Conservation (phyloP, 2,329 filamentous ascomycete genomes). For the Westerdykella ornata region DNA sequence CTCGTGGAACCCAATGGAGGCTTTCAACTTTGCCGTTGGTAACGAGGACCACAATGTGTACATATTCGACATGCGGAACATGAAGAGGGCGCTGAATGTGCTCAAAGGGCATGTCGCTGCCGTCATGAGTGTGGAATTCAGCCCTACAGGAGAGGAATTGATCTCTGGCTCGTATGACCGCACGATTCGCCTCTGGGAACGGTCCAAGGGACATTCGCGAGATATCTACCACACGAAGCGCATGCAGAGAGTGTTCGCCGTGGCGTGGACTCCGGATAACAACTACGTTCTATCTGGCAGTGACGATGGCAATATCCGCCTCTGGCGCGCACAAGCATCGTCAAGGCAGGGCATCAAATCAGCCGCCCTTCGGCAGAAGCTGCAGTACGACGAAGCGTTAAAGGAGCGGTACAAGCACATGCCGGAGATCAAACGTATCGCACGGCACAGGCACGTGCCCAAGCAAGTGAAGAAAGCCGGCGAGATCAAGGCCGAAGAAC, state of each 20-base stretch:
- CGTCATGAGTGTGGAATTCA: slow-evolving; percentile 95
- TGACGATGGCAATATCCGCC: slow-evolving; percentile 83
- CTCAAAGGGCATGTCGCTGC: slow-evolving; percentile 85
- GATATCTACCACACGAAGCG: slow-evolving; percentile 97
- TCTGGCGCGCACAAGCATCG: slow-evolving; percentile 87
- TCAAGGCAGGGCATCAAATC: slow-evolving; percentile 79
- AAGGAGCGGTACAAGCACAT: slow-evolving; percentile 84
- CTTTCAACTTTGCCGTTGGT: slow-evolving; percentile 88
- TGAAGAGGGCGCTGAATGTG: slow-evolving; percentile 80
- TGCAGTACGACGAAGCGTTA: slow-evolving; percentile 86
- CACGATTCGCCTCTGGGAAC: slow-evolving; percentile 78
- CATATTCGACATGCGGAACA: slow-evolving; percentile 90
- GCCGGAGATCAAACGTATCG: slow-evolving; percentile 90
- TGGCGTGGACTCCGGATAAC: slow-evolving; percentile 78
- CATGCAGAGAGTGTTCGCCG: slow-evolving; percentile 90
- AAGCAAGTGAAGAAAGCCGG: slow-evolving; percentile 91
- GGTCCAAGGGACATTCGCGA: slow-evolving; percentile 72
- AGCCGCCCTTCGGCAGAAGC: slow-evolving; percentile 72
- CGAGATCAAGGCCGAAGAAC: slow-evolving; percentile 87
- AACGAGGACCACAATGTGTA: slow-evolving; percentile 93
- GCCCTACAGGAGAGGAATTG: slow-evolving; percentile 87
- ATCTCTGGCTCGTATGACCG: slow-evolving; percentile 85
- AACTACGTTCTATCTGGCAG: slow-evolving; percentile 86
- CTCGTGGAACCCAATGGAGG: slow-evolving; percentile 91
- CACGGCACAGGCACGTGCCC: slow-evolving; percentile 82